Evolutionary conservation across 1,284 basidiomycete species (phyloP), one percentile per base, ranked within the genome.

Genomic region (Athelia sp.): DNA sequence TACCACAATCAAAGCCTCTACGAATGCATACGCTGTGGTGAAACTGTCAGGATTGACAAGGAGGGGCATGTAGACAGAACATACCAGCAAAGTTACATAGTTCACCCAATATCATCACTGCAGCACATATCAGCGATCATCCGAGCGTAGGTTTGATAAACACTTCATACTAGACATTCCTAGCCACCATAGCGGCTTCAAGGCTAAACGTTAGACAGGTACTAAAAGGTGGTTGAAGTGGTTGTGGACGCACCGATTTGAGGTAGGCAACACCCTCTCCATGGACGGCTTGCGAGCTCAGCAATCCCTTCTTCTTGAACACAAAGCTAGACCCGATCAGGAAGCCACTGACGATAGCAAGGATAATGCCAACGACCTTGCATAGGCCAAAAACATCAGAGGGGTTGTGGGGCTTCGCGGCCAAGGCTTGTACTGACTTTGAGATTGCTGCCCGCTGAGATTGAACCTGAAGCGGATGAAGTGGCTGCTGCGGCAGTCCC

Each of bases 221-320:
- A 43, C 42, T 26, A 44, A 38, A 44, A 53, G 58, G 54, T 23
- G 17, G 19, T 15, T 10, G 36, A 47, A 18, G 46, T 19, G n/a
- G n/a, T n/a, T n/a, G n/a, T n/a, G 26, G 46, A 48, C 34, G 18
- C 62, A 88, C 86, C 67, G 84, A 89, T 70, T 95, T 96, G 64
- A 99, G 82, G 71, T 99, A 99, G 11, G 81, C 91, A 53, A 97
- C 93, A 43, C 95, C 95, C 64, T 98, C 93, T 44, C 96, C 96
- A 0, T 91, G 86, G 11, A 72, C 72, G 57, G 79, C 76, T 70
- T 88, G 84, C 59, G 84, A 81, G 62, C 81, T 74, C 49, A 89
- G 66, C 19, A 93, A 72, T 14, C 92, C 93, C 64, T 91, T 96
- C 79, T 98, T 99, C 81, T 99, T 99, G 76, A 99, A 82, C 15